A percentile compares a stretch with the other conserved stretches of the same genome.
Conservation (phyloP, 2,329 filamentous ascomycete species). For the Fusarium keratoplasticum region DNA sequence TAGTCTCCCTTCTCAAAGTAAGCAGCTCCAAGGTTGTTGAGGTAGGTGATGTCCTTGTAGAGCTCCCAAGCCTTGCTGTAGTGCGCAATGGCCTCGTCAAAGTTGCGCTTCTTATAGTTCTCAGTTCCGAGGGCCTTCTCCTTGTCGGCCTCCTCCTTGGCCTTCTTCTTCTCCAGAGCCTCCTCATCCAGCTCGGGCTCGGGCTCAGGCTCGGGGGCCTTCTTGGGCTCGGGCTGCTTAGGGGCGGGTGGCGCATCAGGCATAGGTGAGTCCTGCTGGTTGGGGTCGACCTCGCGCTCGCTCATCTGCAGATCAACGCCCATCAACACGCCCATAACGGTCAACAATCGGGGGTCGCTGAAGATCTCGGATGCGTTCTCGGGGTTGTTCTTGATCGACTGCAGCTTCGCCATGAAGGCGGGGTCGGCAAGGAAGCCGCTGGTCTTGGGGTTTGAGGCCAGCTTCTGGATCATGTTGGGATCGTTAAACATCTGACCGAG, state of each 20-base stretch:
- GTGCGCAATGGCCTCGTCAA: slow-evolving; percentile 93
- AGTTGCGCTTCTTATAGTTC: slow-evolving; percentile 98
- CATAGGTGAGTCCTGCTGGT: slow-evolving; percentile 77
- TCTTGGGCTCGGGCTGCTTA: slow-evolving; percentile 62
- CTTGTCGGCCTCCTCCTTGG: slow-evolving; percentile 91
- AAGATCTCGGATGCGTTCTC: slow-evolving; percentile 83
- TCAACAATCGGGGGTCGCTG: slow-evolving; percentile 89
- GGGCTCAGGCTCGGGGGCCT: slow-evolving; percentile 68
- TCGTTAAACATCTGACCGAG: slow-evolving; percentile 96
- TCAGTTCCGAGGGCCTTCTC: slow-evolving; percentile 95
- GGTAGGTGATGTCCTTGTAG: slow-evolving; percentile 95
- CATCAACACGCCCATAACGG: slow-evolving; percentile 92
- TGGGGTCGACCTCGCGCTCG: slow-evolving; percentile 48
- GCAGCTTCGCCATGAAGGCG: slow-evolving; percentile 90
- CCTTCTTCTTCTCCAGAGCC: slow-evolving; percentile 83
- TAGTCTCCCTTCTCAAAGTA: slow-evolving; percentile 97
- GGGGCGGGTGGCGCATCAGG: slow-evolving; percentile 67
- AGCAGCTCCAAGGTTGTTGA: slow-evolving; percentile 95
- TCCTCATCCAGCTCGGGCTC: slow-evolving; percentile 86
- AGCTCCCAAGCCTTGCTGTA: slow-evolving; percentile 96
- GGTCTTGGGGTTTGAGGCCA: slow-evolving; percentile 95
- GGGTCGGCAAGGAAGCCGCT: slow-evolving; percentile 82
- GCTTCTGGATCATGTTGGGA: slow-evolving; percentile 88
- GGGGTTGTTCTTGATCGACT: slow-evolving; percentile 84
- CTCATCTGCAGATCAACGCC: slow-evolving; percentile 85